Percentiles rank a stretch among this genome's conserved stretches.
These are phyloP conservation scores for Escovopsis weberi DNA, from an alignment of 2,329 filamentous ascomycete species.

Conservation along the genomic window DNA sequence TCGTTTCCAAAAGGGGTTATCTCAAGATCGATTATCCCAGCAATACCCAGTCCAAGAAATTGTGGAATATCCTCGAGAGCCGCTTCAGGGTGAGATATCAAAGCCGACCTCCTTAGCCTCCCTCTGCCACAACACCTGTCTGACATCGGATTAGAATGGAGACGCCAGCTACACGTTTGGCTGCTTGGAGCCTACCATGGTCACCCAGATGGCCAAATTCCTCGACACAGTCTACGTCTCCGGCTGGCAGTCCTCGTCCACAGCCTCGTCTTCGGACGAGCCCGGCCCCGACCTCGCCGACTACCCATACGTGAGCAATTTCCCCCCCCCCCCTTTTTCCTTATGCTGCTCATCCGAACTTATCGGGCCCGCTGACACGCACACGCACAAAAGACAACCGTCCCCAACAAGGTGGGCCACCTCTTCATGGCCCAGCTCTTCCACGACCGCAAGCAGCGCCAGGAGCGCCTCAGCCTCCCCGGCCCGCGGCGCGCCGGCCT, in stretches of 20 bases:
- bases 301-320: conserved; percentile 65
- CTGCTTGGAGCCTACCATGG: conserved; percentile 93
- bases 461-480: conserved; percentile 72
- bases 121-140: not conserved
- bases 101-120: not conserved
- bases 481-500: conserved; percentile 58
- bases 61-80: conserved; percentile 78
- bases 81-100: conserved; percentile 59
- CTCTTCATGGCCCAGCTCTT: conserved; percentile 98
- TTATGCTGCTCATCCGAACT: not conserved
- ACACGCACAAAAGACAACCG: conserved; percentile 54
- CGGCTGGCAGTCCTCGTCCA: conserved; percentile 96
- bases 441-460: conserved; percentile 97
- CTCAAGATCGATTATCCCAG: conserved; percentile 85
- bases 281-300: conserved; percentile 95
- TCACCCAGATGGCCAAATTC: conserved; percentile 99
- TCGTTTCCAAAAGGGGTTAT: conserved; percentile 87
- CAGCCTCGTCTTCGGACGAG: conserved; percentile 86
- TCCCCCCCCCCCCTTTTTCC: not conserved
- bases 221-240: conserved; percentile 98
- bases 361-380: not conserved
- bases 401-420: conserved; percentile 95
- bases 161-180: conserved; percentile 92
- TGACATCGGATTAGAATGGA: conserved; percentile 41
- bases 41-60: conserved; percentile 80